These are phyloP conservation scores for Prunus armeniaca DNA, from an alignment of 306 rosid species.

Conservation along the genomic window DNA sequence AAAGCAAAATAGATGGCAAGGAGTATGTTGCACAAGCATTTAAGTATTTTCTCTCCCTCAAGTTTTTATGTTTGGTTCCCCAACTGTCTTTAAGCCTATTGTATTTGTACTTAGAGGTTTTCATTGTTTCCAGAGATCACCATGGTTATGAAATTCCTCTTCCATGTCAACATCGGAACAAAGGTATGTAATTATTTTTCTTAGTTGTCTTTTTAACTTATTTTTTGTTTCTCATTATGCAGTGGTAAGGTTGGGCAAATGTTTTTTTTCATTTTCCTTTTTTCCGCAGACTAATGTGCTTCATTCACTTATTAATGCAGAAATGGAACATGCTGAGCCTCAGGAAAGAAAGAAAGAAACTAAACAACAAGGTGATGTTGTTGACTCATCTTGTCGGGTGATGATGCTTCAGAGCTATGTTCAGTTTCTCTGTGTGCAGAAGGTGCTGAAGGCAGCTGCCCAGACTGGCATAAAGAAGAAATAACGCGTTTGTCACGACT, in stretches of 20 bases:
- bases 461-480: conserved; percentile 31
- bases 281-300: background rate
- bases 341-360: conserved; percentile 34
- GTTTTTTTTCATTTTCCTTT: background rate
- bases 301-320: conserved; percentile 29
- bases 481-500: conserved; percentile 25
- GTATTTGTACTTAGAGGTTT: conserved; percentile 23
- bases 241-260: background rate
- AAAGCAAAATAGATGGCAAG: conserved; percentile 29
- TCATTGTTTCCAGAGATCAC: conserved; percentile 39
- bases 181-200: conserved; percentile 40
- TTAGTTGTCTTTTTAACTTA: background rate
- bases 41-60: conserved; percentile 16
- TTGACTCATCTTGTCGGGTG: conserved; percentile 48
- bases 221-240: background rate
- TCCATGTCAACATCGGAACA: conserved; percentile 31
- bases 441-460: conserved; percentile 50
- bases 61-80: background rate
- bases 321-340: conserved; percentile 28
- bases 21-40: conserved; percentile 38
- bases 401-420: conserved; percentile 63
- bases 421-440: conserved; percentile 72
- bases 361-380: conserved; percentile 31
- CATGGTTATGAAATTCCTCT: conserved; percentile 33
- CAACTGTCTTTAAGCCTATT: background rate